Evolutionary conservation across 1,284 basidiomycete genomes (phyloP).

Genomic region (Gomphus bonarii): DNA sequence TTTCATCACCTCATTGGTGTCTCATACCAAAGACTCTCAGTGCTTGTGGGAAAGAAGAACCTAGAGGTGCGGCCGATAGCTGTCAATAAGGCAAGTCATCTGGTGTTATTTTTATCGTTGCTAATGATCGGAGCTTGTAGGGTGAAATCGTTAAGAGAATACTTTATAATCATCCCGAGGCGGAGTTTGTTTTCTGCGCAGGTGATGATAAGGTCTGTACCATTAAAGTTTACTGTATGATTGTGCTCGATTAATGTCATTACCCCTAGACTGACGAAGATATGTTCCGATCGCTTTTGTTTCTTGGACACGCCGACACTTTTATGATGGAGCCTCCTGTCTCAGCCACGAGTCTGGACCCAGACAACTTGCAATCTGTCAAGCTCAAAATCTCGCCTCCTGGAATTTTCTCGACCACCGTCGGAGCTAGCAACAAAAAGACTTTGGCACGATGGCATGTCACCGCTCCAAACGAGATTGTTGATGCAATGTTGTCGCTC

Average conservation of each 20-base stretch:
- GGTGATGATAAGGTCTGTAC: constrained; percentile 88
- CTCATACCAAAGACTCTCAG: constrained; percentile 28
- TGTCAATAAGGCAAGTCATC: constrained; percentile 67
- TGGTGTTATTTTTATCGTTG: background rate
- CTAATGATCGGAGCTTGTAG: constrained; percentile 20
- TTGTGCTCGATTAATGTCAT: background rate
- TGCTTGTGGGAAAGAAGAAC: constrained; percentile 96
- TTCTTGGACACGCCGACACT: constrained; percentile 35
- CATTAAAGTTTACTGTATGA: background rate
- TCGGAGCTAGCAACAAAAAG: constrained; percentile 78
- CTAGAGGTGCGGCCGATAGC: constrained; percentile 92
- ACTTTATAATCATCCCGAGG: constrained; percentile 84
- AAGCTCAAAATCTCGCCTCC: constrained; percentile 56
- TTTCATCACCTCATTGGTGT: constrained; percentile 19
- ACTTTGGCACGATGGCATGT: constrained; percentile 88
- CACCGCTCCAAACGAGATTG: constrained; percentile 65
- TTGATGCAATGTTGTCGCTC: constrained; percentile 56
- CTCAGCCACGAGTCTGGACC: constrained; percentile 26
- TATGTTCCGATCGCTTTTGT: constrained; percentile 85
- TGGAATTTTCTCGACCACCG: constrained; percentile 80
- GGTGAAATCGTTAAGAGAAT: constrained; percentile 96
- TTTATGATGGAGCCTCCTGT: constrained; percentile 18
- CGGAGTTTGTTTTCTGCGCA: constrained; percentile 93
- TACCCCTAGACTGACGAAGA: constrained; percentile 75
- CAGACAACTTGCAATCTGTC: constrained; percentile 33